Evolutionary conservation across 2,329 filamentous ascomycete species (phyloP), one percentile per base, ranked within the genome.

Genomic region (Dothiorella sarmentorum): DNA sequence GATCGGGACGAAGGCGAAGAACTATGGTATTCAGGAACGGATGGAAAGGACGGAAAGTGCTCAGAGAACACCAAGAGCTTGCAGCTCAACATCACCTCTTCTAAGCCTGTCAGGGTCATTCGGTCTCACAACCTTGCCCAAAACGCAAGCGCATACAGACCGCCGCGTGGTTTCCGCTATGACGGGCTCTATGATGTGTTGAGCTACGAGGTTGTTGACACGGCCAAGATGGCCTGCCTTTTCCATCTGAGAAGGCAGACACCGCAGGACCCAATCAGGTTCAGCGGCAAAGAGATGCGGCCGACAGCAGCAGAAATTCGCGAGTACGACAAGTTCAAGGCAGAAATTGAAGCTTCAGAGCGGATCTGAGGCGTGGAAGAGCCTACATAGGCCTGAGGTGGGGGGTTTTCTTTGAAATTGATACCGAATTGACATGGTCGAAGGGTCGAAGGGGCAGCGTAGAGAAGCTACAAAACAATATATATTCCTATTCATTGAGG

Each of bases 181-280:
- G 82, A 85, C 65, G 83, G 83, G 0, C 66, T 85, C 0, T 86
- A 85, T 61, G 65, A 70, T 5, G 76, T 85, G 4, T 69, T 68
- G 0, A 65, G 60, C 2, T 72, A 71, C 47, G 66, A 76, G 60
- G 56, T 75, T 0, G 33, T 78, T 1, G 74, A 83, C 56, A 31
- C 63, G 3, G 63, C 66, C 11, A 75, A 71, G n/a, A 73, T 74
- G 2, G 73, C 75, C 18, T 75, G 80, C 64, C 68, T 73, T 1
- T 85, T 85, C 67, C 70, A 68, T 7, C 67, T 85, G 5, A 65
- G 70, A 37, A 70, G 83, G 1, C 55, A 71, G 2, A 24, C 64
- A 3, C 76, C 69, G 0, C 80, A 84, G 62, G 68, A 73, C 20
- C 74, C 78, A 0, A 82, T 84, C 49, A 69, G 81, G 3, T 76